Evolutionary conservation across 495 filamentous ascomycete genomes (phyloP).

Genomic region (Beverwykella pulmonaria): DNA sequence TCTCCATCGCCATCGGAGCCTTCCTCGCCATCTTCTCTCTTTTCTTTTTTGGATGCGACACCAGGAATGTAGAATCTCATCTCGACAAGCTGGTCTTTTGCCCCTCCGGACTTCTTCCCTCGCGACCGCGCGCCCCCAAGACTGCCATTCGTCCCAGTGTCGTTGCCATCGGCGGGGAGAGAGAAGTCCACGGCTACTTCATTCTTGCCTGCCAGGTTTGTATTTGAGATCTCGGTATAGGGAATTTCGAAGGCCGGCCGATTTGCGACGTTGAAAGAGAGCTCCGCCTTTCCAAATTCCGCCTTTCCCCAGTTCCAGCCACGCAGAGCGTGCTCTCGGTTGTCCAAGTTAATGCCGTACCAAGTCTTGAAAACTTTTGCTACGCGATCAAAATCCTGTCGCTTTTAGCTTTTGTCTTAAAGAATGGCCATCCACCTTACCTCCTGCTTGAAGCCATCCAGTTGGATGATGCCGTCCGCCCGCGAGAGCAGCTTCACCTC

Average conservation of each 20-base stretch:
- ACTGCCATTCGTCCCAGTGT: slow-evolving; percentile 71
- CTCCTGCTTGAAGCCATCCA: slow-evolving; percentile 94
- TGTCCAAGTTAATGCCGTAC: slow-evolving; percentile 91
- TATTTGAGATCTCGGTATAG: slow-evolving; percentile 96
- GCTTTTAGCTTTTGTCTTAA: neutral
- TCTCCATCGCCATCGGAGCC: slow-evolving; percentile 56
- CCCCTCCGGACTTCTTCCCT: slow-evolving; percentile 85
- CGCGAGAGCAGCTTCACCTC: slow-evolving; percentile 88
- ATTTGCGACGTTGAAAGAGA: slow-evolving; percentile 95
- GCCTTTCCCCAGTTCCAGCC: slow-evolving; percentile 99
- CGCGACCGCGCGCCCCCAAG: slow-evolving; percentile 76
- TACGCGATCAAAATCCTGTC: slow-evolving; percentile 84
- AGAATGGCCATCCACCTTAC: slow-evolving; percentile 48
- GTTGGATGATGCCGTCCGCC: slow-evolving; percentile 81
- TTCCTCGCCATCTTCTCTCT: slow-evolving; percentile 49
- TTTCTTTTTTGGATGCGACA: slow-evolving; percentile 78
- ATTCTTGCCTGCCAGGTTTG: slow-evolving; percentile 95
- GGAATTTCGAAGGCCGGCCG: slow-evolving; percentile 97
- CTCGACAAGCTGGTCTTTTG: slow-evolving; percentile 90
- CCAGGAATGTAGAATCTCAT: slow-evolving; percentile 99
- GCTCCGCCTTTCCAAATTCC: slow-evolving; percentile 92
- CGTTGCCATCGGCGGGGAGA: slow-evolving; percentile 63
- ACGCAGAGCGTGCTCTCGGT: slow-evolving; percentile 88
- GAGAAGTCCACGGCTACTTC: slow-evolving; percentile 96
- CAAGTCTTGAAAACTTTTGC: slow-evolving; percentile 91